Evolutionary conservation across 805 yeast species (phyloP), one percentile per base, ranked within the genome.

Genomic region (Yarrowia sp.): DNA sequence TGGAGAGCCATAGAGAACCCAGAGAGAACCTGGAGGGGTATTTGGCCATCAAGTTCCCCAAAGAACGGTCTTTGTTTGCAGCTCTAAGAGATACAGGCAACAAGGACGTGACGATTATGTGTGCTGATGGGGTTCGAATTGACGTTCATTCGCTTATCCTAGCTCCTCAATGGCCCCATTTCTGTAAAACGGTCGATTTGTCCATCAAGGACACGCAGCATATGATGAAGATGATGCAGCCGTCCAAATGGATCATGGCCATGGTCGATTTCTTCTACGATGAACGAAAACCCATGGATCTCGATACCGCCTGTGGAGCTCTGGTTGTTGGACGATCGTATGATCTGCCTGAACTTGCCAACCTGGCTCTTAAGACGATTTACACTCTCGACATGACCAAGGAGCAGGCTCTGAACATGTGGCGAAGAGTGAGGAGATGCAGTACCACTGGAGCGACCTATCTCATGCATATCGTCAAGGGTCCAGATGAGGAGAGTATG

Each of bases 191-290:
- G 4, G 45, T 42, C 8, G 45, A 42, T 42, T 16, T 42, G 45
- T 15, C 45, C 45, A 42, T 42, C 19, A 2, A 15, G 45, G 19
- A 42, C 19, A 42, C 19, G 8, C 19, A 42, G 16, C 45, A 42
- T 7, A 15, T 42, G 8, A 45, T 45, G 49, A 45, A 45, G 14
- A 9, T 45, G 49, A 5, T 10, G 26, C 49, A 45, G 22, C 49
- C 49, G 5, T 8, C 49, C 26, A 16, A 16, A 4, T 19, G 26
- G 49, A 12, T 46, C n/a, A 12, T 1, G 50, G 35, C 50, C n/a
- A 46, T 22, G 32, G 50, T 46, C n/a, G 22, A 35, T 1, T 46
- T 46, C n/a, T 46, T 46, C 35, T 22, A 46, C 50, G 50, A 46
- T 9, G 50, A 46, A 35, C 14, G 35, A 46, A 22, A 11, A 12